phyloP scores from a whole-genome alignment of 1,284 basidiomycete species.

The Leccinum griseonigrum region DNA sequence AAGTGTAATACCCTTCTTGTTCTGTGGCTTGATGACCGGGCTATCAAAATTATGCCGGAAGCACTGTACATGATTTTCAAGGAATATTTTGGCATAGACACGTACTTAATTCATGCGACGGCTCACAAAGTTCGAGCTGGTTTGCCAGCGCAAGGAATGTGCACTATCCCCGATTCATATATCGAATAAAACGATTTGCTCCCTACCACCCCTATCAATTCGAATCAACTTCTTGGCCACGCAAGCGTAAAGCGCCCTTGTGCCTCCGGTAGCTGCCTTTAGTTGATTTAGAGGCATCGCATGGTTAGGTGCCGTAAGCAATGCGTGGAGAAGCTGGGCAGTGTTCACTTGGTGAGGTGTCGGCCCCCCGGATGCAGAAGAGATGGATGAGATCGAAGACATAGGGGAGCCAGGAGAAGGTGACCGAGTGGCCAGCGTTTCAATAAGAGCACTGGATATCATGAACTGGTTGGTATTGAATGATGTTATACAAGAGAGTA shows the following conservation, averaged over 20 bases:
- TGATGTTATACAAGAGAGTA: slow-evolving; percentile 1
- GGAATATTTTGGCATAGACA: neutral
- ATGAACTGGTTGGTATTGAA: neutral
- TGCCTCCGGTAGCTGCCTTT: slow-evolving; percentile 57
- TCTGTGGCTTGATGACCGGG: neutral
- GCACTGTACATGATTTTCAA: neutral
- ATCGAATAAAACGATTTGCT: slow-evolving; percentile 72
- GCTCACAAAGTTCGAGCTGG: neutral
- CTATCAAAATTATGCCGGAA: neutral
- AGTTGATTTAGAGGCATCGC: slow-evolving; percentile 59
- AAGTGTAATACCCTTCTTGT: neutral
- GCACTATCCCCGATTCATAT: slow-evolving; percentile 31
- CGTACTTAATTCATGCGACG: neutral
- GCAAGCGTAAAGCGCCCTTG: slow-evolving; percentile 60
- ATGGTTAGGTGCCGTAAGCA: slow-evolving; percentile 50
- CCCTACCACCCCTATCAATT: slow-evolving; percentile 68
- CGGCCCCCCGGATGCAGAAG: slow-evolving; percentile 30
- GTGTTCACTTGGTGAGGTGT: slow-evolving; percentile 68
- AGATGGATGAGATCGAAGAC: slow-evolving; percentile 41
- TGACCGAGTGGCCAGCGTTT: slow-evolving; percentile 45
- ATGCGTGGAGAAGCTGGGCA: slow-evolving; percentile 57
- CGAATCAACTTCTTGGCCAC: slow-evolving; percentile 72
- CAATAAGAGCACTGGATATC: slow-evolving; percentile 51
- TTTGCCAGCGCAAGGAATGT: neutral
- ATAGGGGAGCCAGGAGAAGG: slow-evolving; percentile 36